These are phyloP conservation scores for Vigna nakashimae DNA, from an alignment of 306 rosid species.

Conservation along the genomic window DNA sequence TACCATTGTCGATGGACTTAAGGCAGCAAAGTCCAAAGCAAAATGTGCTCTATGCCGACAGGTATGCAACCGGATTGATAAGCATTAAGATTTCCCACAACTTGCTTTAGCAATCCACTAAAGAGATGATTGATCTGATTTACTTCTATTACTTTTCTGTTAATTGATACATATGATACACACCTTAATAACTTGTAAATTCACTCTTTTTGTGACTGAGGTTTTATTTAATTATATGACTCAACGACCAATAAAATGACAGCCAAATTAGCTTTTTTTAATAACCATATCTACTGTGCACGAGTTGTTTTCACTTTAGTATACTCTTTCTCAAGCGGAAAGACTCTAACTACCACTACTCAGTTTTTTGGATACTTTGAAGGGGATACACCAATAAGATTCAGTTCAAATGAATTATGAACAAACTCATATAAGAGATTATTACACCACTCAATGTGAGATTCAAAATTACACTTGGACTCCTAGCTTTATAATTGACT, in stretches of 20 bases:
- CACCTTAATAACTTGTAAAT: not conserved
- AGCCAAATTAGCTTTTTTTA: conserved; percentile 16
- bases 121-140: not conserved
- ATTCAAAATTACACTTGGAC: too few relatives aligned
- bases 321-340: too few relatives aligned
- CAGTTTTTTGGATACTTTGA: too few relatives aligned
- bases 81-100: not conserved
- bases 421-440: too few relatives aligned
- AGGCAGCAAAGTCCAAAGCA: conserved; percentile 58
- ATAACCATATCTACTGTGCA: not conserved
- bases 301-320: not conserved
- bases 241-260: conserved; percentile 11
- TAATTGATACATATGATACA: not conserved
- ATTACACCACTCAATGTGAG: too few relatives aligned
- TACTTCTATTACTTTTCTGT: not conserved
- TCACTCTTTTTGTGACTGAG: conserved; percentile 13
- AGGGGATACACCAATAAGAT: too few relatives aligned
- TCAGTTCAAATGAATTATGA: too few relatives aligned
- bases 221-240: not conserved
- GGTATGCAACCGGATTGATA: conserved; percentile 51
- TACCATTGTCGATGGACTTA: conserved; percentile 75
- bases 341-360: too few relatives aligned
- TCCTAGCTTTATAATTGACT: not conserved
- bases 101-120: not conserved
- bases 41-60: conserved; percentile 91